Evolutionary conservation across 164 flowering plant genomes (phyloP).

Genomic region (Liriodendron chinense): DNA sequence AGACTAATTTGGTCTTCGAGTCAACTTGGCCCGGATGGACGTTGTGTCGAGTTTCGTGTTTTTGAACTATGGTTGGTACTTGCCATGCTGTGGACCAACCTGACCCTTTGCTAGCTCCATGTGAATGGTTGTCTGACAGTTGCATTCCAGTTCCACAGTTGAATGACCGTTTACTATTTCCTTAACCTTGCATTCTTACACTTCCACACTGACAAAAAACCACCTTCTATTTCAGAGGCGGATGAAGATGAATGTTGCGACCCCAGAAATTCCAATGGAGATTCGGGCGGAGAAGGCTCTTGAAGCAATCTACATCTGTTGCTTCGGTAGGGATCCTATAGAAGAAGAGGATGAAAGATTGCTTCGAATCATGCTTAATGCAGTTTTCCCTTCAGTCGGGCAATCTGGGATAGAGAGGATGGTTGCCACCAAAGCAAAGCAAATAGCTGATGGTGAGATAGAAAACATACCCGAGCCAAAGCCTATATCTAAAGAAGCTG

Average conservation of each 20-base stretch:
- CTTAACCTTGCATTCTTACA: background rate
- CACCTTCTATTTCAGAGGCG: conserved; percentile 50
- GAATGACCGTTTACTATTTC: no score
- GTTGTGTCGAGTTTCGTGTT: no score
- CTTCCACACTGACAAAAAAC: background rate
- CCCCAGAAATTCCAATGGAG: conserved; percentile 73
- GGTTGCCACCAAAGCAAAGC: conserved; percentile 53
- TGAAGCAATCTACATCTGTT: conserved; percentile 76
- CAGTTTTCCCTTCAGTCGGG: conserved; percentile 75
- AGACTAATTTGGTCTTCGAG: no score
- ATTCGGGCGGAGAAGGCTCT: conserved; percentile 83
- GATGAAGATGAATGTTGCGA: conserved; percentile 40
- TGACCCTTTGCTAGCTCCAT: no score
- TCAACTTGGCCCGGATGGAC: no score
- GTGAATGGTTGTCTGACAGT: no score
- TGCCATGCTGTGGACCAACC: no score
- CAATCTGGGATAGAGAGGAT: conserved; percentile 47
- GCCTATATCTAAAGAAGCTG: conserved; percentile 72
- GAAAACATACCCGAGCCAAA: conserved; percentile 39
- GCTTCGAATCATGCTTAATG: conserved; percentile 54
- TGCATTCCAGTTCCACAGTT: no score
- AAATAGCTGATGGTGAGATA: conserved; percentile 57
- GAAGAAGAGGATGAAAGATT: conserved; percentile 80
- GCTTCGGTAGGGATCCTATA: conserved; percentile 65
- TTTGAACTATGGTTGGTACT: no score